Base-by-base conservation (phyloP, 208 protist genomes). In the Kentomonas sorsogonicus region DNA sequence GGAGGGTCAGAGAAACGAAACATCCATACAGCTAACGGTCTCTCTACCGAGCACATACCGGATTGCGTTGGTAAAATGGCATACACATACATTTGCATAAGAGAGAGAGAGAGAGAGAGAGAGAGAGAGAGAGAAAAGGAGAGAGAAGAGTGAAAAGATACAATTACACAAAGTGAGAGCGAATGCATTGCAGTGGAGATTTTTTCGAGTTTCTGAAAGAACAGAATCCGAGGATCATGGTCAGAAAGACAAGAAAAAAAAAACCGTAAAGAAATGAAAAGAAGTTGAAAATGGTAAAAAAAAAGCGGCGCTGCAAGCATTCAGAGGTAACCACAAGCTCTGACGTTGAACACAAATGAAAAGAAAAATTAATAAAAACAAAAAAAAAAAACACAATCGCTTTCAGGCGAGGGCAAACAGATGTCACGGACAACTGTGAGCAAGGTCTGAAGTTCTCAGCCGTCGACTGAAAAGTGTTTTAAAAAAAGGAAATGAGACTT, bases 391-490 rank as follows among this genome's bases (percentile, higher is more conserved):
- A 5, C 15, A 5, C 18, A 43, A 10, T 40, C 36, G 36, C 39
- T n/a, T 51, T 51, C 34, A 20, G 70, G 76, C 67, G 90, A 69
- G 5, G 86, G 86, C 83, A 78, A 89, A 40, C 88, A 72, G 60
- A 89, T 84, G 2, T 74, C 77, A 61, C 86, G 75, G 63, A 88
- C 77, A 11, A 93, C n/a, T n/a, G n/a, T n/a, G n/a, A n/a, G n/a
- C n/a, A n/a, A n/a, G n/a, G n/a, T n/a, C n/a, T n/a, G n/a, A n/a
- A n/a, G n/a, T n/a, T n/a, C n/a, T n/a, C n/a, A n/a, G n/a, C n/a
- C n/a, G n/a, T n/a, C n/a, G n/a, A n/a, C n/a, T n/a, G n/a, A n/a
- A n/a, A n/a, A n/a, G n/a, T n/a, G n/a, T n/a, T n/a, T n/a, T n/a
- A n/a, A n/a, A n/a, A n/a, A n/a, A n/a, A n/a, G n/a, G n/a, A n/a